phyloP scores from a whole-genome alignment of 2,329 filamentous ascomycete species.

The Aspergillus quadricinctus region DNA sequence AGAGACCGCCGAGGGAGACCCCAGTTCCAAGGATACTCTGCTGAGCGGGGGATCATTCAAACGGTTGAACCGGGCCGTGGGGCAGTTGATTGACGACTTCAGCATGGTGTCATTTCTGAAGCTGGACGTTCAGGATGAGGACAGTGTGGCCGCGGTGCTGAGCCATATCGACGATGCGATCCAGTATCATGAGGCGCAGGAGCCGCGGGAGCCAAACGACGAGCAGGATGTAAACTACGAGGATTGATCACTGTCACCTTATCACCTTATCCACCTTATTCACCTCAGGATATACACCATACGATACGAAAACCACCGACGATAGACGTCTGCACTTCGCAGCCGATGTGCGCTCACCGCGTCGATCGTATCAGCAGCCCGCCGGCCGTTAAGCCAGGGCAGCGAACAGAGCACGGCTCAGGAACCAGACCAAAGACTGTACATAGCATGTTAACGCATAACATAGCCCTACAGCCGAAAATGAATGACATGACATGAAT shows the following conservation, averaged over 20 bases:
- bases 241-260: constrained; percentile 28
- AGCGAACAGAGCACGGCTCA: neutral
- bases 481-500: neutral
- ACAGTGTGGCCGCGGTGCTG: constrained; percentile 77
- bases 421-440: neutral
- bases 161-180: constrained; percentile 94
- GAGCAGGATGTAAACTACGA: constrained; percentile 53
- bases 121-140: constrained; percentile 83
- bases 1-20: constrained; percentile 55
- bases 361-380: neutral
- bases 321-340: neutral
- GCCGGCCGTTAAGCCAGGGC: no score
- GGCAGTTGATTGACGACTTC: constrained; percentile 89
- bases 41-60: constrained; percentile 81
- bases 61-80: constrained; percentile 80
- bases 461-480: neutral
- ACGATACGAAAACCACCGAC: neutral
- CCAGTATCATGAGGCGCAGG: constrained; percentile 88
- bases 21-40: constrained; percentile 62
- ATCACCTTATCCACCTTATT: neutral
- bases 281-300: neutral
- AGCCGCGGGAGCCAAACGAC: constrained; percentile 76
- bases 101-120: constrained; percentile 96
- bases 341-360: neutral
- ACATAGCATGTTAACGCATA: neutral